These are phyloP conservation scores for Parathielavia hyrcaniae DNA, from an alignment of 495 filamentous ascomycete species.

Conservation along the genomic window DNA sequence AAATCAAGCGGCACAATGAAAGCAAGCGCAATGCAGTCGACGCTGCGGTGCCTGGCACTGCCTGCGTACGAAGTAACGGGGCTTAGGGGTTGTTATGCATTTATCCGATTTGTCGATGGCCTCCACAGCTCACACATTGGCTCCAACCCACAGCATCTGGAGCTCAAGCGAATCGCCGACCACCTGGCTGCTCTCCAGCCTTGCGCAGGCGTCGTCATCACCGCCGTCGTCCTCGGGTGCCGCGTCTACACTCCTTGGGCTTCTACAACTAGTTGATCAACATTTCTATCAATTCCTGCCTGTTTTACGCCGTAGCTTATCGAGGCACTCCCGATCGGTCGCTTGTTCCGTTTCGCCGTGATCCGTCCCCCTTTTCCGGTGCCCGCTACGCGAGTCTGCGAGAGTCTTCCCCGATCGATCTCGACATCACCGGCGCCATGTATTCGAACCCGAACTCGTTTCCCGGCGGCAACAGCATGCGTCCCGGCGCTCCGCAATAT, in stretches of 20 bases:
- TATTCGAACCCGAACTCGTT: slow-evolving; percentile 83
- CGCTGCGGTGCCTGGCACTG: too few relatives aligned
- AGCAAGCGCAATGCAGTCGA: too few relatives aligned
- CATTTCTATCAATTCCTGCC: neutral
- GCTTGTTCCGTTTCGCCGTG: neutral
- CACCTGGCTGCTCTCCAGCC: slow-evolving; percentile 10
- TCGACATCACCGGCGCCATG: slow-evolving; percentile 47
- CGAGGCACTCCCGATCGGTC: neutral
- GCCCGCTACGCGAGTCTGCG: neutral
- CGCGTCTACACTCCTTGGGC: slow-evolving; percentile 7
- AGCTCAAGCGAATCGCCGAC: slow-evolving; percentile 8
- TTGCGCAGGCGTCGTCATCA: slow-evolving; percentile 21
- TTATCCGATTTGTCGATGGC: neutral
- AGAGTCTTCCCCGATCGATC: slow-evolving; percentile 4
- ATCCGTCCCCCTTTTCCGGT: slow-evolving; percentile 7
- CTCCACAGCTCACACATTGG: too few relatives aligned
- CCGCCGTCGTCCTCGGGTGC: neutral
- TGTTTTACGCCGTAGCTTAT: neutral
- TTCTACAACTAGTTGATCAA: neutral
- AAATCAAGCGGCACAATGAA: too few relatives aligned
- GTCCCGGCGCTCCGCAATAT: slow-evolving; percentile 64
- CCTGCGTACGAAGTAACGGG: too few relatives aligned
- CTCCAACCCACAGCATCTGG: neutral
- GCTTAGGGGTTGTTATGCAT: neutral
- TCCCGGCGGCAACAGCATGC: slow-evolving; percentile 68